These are phyloP conservation scores for Cercospora sp. DNA, from an alignment of 2,329 filamentous ascomycete genomes.

Conservation along the genomic window DNA sequence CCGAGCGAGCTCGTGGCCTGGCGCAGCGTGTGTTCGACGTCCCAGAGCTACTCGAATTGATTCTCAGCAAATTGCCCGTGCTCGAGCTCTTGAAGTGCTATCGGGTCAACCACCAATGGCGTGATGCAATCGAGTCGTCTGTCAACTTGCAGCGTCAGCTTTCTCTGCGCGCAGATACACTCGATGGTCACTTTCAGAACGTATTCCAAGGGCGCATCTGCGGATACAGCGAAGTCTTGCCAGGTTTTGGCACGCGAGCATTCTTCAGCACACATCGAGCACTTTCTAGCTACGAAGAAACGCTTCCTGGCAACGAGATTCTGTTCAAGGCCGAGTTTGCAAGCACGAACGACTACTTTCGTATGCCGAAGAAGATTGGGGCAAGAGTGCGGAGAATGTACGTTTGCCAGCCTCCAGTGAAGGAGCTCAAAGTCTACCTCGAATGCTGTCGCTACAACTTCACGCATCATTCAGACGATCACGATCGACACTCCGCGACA, in stretches of 20 bases:
- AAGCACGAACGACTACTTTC: background rate
- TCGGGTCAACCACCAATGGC: conserved; percentile 9
- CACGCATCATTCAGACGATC: background rate
- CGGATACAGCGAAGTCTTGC: conserved; percentile 5
- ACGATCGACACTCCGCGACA: background rate
- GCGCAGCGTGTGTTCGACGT: conserved; percentile 13
- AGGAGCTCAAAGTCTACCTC: conserved; percentile 3
- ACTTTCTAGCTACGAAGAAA: conserved; percentile 7
- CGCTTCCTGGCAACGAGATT: conserved; percentile 8
- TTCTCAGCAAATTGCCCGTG: conserved; percentile 13
- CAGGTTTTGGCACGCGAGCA: background rate
- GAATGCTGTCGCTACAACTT: conserved; percentile 14
- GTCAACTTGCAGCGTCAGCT: conserved; percentile 6
- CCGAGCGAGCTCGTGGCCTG: conserved; percentile 1
- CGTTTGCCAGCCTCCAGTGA: conserved; percentile 15
- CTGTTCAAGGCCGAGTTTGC: conserved; percentile 14
- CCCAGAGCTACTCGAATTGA: conserved; percentile 10
- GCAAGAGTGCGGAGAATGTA: conserved; percentile 6
- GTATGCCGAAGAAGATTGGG: background rate
- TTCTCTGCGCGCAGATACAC: conserved; percentile 3
- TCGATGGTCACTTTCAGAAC: conserved; percentile 4
- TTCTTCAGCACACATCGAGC: conserved; percentile 9
- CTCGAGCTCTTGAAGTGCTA: conserved; percentile 12
- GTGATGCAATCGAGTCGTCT: conserved; percentile 6
- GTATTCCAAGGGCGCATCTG: conserved; percentile 8